Percentiles rank a stretch among this genome's conserved stretches.
Evolutionary conservation across 257 asterid species (phyloP).

Genomic region (Solanum clarkiae): DNA sequence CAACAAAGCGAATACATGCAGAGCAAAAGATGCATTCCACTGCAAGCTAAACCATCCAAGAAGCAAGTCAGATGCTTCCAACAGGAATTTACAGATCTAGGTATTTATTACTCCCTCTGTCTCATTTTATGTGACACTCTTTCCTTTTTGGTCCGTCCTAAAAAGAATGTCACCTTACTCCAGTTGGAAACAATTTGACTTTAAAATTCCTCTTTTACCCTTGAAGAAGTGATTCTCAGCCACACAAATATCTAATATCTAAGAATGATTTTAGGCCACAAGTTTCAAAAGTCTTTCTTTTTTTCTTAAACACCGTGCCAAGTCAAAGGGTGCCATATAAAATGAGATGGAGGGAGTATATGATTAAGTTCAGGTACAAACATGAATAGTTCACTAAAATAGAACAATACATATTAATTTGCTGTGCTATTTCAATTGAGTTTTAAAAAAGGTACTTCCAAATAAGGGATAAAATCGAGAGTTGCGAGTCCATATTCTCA

Average conservation of each 20-base stretch:
- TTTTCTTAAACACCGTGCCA: too few species aligned
- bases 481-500: neutral
- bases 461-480: neutral
- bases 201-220: too few species aligned
- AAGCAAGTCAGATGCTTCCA: neutral
- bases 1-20: slow-evolving; percentile 96
- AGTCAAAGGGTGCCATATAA: too few species aligned
- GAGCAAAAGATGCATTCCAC: slow-evolving; percentile 99
- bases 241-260: too few species aligned
- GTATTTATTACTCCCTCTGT: neutral
- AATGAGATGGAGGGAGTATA: too few species aligned
- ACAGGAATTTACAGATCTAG: neutral
- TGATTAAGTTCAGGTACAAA: neutral
- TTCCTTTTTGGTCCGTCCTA: too few species aligned
- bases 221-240: too few species aligned
- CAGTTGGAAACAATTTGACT: too few species aligned
- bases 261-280: too few species aligned
- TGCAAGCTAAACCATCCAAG: slow-evolving; percentile 58
- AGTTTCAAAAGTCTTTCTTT: too few species aligned
- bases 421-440: neutral
- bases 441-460: neutral
- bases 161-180: too few species aligned
- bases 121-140: too few species aligned
- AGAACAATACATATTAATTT: neutral
- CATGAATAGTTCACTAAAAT: neutral